Evolutionary conservation across 2,329 filamentous ascomycete genomes (phyloP).

Genomic region (Pyrenochaeta sp.): DNA sequence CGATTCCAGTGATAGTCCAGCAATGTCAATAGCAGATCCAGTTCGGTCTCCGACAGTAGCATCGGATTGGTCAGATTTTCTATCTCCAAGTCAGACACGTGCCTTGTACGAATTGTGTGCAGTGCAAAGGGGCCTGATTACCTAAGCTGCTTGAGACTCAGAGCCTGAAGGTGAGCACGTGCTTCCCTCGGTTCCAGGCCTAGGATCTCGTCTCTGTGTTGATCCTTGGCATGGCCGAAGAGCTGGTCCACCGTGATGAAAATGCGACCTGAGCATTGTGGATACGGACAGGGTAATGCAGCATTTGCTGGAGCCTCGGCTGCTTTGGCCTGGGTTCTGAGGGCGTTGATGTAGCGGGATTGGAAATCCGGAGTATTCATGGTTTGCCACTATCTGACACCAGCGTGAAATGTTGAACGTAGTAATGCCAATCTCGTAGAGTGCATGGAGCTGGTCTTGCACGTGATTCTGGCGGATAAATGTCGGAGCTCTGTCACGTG

Average conservation of each 20-base stretch:
- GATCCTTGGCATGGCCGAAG: slow-evolving; percentile 30
- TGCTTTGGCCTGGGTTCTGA: slow-evolving; percentile 35
- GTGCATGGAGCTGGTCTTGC: too few species aligned
- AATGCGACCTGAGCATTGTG: slow-evolving; percentile 30
- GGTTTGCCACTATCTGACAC: slow-evolving; percentile 1
- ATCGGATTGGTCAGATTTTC: slow-evolving; percentile 31
- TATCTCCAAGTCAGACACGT: slow-evolving; percentile 13
- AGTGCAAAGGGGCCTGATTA: slow-evolving; percentile 1
- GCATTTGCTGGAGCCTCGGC: slow-evolving; percentile 24
- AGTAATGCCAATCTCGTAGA: too few species aligned
- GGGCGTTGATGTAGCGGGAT: slow-evolving; percentile 31
- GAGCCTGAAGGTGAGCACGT: slow-evolving; percentile 29
- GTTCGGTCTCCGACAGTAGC: slow-evolving; percentile 36
- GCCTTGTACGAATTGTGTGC: neutral
- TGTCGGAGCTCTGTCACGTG: too few species aligned
- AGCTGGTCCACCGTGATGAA: slow-evolving; percentile 40
- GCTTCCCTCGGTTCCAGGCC: slow-evolving; percentile 25
- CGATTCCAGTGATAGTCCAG: slow-evolving; percentile 33
- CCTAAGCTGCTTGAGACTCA: too few species aligned
- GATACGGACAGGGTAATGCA: slow-evolving; percentile 40
- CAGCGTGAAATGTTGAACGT: too few species aligned
- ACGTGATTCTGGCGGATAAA: too few species aligned
- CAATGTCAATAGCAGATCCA: slow-evolving; percentile 44
- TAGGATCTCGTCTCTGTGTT: slow-evolving; percentile 34
- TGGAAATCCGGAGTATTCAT: slow-evolving; percentile 31